Conservation (phyloP, 2,329 filamentous ascomycete genomes). For the Paracorniculantispora psalliotae region DNA sequence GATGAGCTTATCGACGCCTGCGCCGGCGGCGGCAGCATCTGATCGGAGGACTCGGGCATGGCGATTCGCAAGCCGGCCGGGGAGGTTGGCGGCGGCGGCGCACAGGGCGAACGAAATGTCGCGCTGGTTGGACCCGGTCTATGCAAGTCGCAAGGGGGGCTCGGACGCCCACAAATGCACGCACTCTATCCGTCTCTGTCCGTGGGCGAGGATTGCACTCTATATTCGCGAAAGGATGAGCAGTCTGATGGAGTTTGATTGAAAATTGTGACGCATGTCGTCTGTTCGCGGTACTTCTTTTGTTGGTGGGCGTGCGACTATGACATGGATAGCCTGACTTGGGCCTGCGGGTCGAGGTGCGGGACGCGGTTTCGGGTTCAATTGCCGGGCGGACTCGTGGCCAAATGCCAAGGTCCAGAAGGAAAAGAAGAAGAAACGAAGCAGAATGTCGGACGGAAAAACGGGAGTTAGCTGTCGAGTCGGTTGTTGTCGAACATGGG, state of each 20-base stretch:
- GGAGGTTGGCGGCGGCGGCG: neutral
- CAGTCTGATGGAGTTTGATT: too few species aligned
- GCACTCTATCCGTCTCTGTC: too few species aligned
- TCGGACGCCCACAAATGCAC: too few species aligned
- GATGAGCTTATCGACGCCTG: conserved; percentile 24
- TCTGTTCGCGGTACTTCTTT: neutral
- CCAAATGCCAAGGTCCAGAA: neutral
- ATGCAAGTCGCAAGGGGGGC: neutral
- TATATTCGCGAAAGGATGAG: too few species aligned
- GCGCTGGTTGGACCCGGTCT: neutral
- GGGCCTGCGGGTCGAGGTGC: conserved; percentile 1
- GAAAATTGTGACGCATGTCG: neutral
- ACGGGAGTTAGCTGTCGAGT: too few species aligned
- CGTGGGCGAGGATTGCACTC: too few species aligned
- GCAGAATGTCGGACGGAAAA: neutral
- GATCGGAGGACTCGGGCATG: conserved; percentile 24
- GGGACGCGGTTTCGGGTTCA: conserved; percentile 1
- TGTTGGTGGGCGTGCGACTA: neutral
- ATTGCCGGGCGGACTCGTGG: neutral
- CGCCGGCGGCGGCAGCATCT: conserved; percentile 39
- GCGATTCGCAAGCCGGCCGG: neutral
- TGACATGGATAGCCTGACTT: conserved; percentile 4
- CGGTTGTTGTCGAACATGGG: too few species aligned
- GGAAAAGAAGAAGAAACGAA: neutral
- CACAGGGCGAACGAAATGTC: neutral